These are phyloP conservation scores for Voacanga thouarsii DNA, from an alignment of 257 asterid genomes.

Conservation along the genomic window DNA sequence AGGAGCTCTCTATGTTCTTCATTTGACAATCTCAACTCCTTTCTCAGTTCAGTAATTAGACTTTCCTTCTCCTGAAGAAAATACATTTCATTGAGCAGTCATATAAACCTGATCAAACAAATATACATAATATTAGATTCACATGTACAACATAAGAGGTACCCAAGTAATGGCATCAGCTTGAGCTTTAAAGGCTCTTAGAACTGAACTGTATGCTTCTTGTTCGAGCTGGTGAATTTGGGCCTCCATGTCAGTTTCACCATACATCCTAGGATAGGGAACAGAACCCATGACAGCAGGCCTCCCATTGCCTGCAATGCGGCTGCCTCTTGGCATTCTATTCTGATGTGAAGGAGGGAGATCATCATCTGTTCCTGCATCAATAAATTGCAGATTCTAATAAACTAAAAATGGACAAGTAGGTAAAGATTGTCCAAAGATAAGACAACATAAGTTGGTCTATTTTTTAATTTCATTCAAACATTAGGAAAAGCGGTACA, in stretches of 20 bases:
- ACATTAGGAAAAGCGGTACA: not conserved
- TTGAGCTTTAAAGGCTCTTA: constrained; percentile 90
- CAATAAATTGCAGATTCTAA: constrained; percentile 2
- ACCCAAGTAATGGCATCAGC: constrained; percentile 95
- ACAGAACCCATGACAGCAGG: constrained; percentile 57
- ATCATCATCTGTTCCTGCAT: constrained; percentile 94
- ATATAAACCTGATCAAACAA: constrained; percentile 35
- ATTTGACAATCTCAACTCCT: constrained; percentile 82
- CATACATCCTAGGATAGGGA: constrained; percentile 60
- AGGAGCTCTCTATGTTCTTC: constrained; percentile 91
- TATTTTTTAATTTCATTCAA: not conserved
- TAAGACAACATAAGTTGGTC: not conserved
- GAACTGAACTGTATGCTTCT: constrained; percentile 83
- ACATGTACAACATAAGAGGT: constrained; percentile 19
- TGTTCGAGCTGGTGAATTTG: constrained; percentile 89
- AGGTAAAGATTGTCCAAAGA: not conserved
- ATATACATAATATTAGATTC: constrained; percentile 22
- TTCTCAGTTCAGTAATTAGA: constrained; percentile 85
- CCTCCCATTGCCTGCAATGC: constrained; percentile 79
- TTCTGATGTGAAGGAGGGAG: constrained; percentile 91
- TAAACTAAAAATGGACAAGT: constrained; percentile 8
- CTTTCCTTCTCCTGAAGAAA: constrained; percentile 76
- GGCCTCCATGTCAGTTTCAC: constrained; percentile 75
- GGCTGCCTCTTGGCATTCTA: constrained; percentile 87
- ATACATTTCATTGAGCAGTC: constrained; percentile 33